These are phyloP conservation scores for Hyaloperonospora arabidopsidis DNA, from an alignment of 352 stramenopile species.

Conservation along the genomic window DNA sequence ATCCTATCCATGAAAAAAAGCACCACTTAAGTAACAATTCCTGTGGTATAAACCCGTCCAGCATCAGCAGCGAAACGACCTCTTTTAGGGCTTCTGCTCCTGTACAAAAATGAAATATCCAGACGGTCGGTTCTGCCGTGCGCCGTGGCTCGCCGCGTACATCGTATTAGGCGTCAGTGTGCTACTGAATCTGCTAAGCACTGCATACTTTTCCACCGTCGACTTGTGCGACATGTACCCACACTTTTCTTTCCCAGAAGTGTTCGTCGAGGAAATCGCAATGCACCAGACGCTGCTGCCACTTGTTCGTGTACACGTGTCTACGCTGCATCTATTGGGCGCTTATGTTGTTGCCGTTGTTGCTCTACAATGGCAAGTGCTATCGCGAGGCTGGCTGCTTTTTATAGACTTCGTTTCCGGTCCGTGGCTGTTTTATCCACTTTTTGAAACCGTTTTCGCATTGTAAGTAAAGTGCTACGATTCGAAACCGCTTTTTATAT, in stretches of 20 bases:
- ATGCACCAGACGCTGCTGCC: constrained; percentile 53
- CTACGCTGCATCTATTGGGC: constrained; percentile 39
- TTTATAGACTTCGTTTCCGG: constrained; percentile 43
- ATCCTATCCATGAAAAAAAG: too few species aligned
- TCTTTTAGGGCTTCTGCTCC: too few species aligned
- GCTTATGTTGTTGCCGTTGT: constrained; percentile 28
- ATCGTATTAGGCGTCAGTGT: constrained; percentile 31
- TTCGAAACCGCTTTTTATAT: neutral
- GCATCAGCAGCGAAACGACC: too few species aligned
- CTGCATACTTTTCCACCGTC: constrained; percentile 35
- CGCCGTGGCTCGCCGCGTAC: constrained; percentile 42
- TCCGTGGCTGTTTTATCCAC: constrained; percentile 45
- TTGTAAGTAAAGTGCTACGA: constrained; percentile 35
- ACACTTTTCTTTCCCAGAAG: constrained; percentile 52
- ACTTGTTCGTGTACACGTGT: constrained; percentile 30
- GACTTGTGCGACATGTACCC: constrained; percentile 57
- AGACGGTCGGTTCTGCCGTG: too few species aligned
- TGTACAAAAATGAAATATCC: too few species aligned
- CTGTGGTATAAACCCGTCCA: too few species aligned
- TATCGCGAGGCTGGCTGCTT: constrained; percentile 42
- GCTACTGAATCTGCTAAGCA: constrained; percentile 35
- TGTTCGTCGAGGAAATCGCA: constrained; percentile 46
- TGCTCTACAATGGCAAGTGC: constrained; percentile 27
- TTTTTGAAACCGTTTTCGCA: constrained; percentile 39
- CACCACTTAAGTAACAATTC: too few species aligned